Percentiles rank a stretch among this genome's conserved stretches.
These are phyloP conservation scores for Cladosporium austrohemisphaericum DNA, from an alignment of 2,329 filamentous ascomycete species.

Conservation along the genomic window DNA sequence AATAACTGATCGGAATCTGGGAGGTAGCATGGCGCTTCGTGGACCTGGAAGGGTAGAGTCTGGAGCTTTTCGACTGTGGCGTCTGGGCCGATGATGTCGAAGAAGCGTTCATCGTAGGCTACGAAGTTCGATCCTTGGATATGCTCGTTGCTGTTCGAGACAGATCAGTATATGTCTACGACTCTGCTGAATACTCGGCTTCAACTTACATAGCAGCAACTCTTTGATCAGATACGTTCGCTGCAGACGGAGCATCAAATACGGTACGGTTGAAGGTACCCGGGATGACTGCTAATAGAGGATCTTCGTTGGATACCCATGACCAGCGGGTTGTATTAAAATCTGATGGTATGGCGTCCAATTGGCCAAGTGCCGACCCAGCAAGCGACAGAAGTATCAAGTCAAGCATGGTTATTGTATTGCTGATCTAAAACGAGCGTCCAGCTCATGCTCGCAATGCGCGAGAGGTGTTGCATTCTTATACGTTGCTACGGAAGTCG, in stretches of 20 bases:
- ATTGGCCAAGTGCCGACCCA: not conserved
- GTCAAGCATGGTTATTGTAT: no score
- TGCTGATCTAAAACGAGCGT: no score
- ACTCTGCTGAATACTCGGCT: no score
- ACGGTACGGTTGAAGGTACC: slow-evolving; percentile 10
- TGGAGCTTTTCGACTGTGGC: slow-evolving; percentile 25
- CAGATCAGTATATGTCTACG: no score
- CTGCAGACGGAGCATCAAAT: slow-evolving; percentile 7
- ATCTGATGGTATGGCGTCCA: not conserved
- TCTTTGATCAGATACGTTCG: slow-evolving; percentile 3
- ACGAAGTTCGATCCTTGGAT: slow-evolving; percentile 25
- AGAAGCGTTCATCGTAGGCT: slow-evolving; percentile 26
- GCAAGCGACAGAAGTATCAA: not conserved
- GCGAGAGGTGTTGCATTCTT: no score
- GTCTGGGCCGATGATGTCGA: slow-evolving; percentile 25
- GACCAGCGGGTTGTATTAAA: slow-evolving; percentile 2
- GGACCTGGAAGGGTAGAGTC: slow-evolving; percentile 21
- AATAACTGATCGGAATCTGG: slow-evolving; percentile 26
- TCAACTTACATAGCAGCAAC: not conserved
- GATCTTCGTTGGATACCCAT: slow-evolving; percentile 8
- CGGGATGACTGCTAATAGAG: slow-evolving; percentile 5
- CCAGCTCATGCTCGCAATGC: no score
- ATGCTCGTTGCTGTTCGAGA: slow-evolving; percentile 8
- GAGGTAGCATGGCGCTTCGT: slow-evolving; percentile 28
- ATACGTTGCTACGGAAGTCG: no score